These are phyloP conservation scores for Ziziphus jujuba DNA, from an alignment of 306 rosid species.

Conservation along the genomic window DNA sequence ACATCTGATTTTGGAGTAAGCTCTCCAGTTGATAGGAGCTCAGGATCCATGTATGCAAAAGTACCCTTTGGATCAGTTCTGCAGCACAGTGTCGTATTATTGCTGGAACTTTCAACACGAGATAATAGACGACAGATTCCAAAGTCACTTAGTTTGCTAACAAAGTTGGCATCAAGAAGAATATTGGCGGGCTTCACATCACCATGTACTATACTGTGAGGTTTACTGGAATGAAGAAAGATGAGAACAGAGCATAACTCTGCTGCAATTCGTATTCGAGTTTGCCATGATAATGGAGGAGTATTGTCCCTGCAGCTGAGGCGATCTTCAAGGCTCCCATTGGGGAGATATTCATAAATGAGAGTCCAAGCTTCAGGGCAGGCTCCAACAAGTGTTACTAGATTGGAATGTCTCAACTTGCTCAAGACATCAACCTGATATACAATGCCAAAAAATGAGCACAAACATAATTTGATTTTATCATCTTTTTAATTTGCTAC, in stretches of 20 bases:
- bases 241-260: conserved; percentile 81
- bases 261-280: conserved; percentile 63
- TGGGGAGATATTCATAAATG: conserved; percentile 78
- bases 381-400: conserved; percentile 76
- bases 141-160: conserved; percentile 79
- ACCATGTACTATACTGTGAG: conserved; percentile 77
- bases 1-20: conserved; percentile 80
- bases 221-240: conserved; percentile 80
- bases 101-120: conserved; percentile 34
- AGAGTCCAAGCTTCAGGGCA: conserved; percentile 67
- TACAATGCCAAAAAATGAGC: conserved; percentile 7
- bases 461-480: conserved; percentile 9
- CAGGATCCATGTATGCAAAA: conserved; percentile 75
- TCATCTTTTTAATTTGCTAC: neutral
- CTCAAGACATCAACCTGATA: conserved; percentile 75
- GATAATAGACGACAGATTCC: conserved; percentile 62
- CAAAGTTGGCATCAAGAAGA: conserved; percentile 69
- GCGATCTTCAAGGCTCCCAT: conserved; percentile 91
- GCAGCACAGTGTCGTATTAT: conserved; percentile 42
- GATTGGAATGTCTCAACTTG: conserved; percentile 80
- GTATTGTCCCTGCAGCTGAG: conserved; percentile 64
- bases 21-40: conserved; percentile 66
- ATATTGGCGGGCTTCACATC: conserved; percentile 82
- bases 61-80: conserved; percentile 70
- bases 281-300: conserved; percentile 83